Evolutionary conservation across 2,329 filamentous ascomycete species (phyloP), one percentile per base, ranked within the genome.

Genomic region (Fusarium odoratissimum): DNA sequence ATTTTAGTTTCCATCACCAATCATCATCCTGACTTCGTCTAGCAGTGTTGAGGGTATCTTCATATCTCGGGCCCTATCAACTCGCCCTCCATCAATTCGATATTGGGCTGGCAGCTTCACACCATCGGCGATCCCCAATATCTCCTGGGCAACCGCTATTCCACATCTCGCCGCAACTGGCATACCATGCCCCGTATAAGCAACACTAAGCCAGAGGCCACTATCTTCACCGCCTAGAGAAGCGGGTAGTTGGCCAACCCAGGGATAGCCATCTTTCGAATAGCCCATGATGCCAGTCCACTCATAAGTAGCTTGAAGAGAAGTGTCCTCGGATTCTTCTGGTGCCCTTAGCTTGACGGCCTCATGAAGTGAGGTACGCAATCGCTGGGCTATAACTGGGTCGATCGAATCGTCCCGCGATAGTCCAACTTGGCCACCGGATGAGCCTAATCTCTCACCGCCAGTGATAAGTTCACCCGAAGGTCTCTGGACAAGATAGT

Each of bases 211-310:
- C 83, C 86, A 94, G 60, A 93, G 72, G 0, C 91, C 90, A 6
- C 85, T 64, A 13, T 73, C 69, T 17, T 67, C 77, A 23, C 81
- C 83, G n/a, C 86, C 89, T 9, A 87, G 72, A 10, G 79, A 76
- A 40, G 81, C 81, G 1, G 91, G 90, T n/a, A 95, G 88, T 14
- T 83, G 81, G 0, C 93, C 93, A 5, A 95, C 91, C 90, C 91
- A 95, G 0, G 93, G 92, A 56, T 87, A 80, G 0, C 86, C 83
- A 78, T 95, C 93, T 11, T 90, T 83, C 35, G 89, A 90, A 80
- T 90, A 95, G 0, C 91, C 93, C 93, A 95, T 95, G 73, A 95
- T 92, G 1, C 93, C 93, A 4, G 91, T 93, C 93, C 93, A 95
- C 78, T 93, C 90, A 78, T 87, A 89, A 35, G 87, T 81, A 14